Evolutionary conservation across 148 eudicot genomes (phyloP).

Genomic region (Limonium bicolor): DNA sequence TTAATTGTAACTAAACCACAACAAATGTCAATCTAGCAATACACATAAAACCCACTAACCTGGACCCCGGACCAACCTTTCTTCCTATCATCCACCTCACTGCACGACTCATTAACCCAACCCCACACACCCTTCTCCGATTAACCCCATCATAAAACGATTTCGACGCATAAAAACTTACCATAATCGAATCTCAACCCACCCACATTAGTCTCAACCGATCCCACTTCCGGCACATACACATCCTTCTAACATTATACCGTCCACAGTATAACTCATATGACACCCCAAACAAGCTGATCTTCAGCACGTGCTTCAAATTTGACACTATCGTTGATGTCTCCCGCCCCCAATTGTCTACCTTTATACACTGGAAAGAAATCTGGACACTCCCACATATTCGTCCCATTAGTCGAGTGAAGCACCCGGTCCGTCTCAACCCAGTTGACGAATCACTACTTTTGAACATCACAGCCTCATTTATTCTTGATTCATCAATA

Average conservation of each 20-base stretch:
- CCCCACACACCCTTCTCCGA: slow-evolving; percentile 55
- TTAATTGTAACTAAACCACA: no score
- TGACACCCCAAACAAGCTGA: slow-evolving; percentile 24
- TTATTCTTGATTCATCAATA: no score
- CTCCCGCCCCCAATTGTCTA: slow-evolving; percentile 17
- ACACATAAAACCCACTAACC: no score
- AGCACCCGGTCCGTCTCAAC: slow-evolving; percentile 22
- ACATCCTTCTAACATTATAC: slow-evolving; percentile 29
- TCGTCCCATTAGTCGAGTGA: slow-evolving; percentile 16
- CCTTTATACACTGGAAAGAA: slow-evolving; percentile 34
- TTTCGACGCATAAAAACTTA: slow-evolving; percentile 59
- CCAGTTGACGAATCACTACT: slow-evolving; percentile 47
- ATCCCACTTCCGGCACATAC: slow-evolving; percentile 32
- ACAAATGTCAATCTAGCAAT: no score
- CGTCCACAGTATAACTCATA: slow-evolving; percentile 50
- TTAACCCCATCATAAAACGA: slow-evolving; percentile 36
- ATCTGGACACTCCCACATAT: slow-evolving; percentile 87
- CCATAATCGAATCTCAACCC: slow-evolving; percentile 58
- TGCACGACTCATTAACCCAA: slow-evolving; percentile 49
- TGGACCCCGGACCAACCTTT: slow-evolving; percentile 82
- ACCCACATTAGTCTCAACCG: slow-evolving; percentile 9
- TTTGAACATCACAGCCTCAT: slow-evolving; percentile 25
- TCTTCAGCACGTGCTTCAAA: slow-evolving; percentile 46
- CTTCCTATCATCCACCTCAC: slow-evolving; percentile 6
- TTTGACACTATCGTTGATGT: slow-evolving; percentile 11